Percentiles rank a stretch among this genome's conserved stretches.
Evolutionary conservation across 192 early-diverging fungal species (phyloP).

Genomic region (Rhizophlyctis rosea): DNA sequence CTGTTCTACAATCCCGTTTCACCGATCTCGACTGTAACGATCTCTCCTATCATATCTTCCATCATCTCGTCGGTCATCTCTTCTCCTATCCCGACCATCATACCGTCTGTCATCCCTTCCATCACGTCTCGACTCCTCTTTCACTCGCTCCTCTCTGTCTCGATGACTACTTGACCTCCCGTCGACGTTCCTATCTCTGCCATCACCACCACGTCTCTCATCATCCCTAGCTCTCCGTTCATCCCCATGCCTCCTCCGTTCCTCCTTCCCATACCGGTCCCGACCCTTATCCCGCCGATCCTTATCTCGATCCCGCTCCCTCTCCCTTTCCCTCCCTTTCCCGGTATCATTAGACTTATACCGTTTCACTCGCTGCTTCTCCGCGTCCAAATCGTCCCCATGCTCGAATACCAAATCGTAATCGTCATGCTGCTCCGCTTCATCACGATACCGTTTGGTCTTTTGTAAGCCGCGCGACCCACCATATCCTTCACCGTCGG

Average conservation of each 20-base stretch:
- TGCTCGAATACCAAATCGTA: slow-evolving; percentile 51
- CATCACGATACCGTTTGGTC: slow-evolving; percentile 32
- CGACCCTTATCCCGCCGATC: not conserved
- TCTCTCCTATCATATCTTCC: not conserved
- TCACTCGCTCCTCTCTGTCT: slow-evolving; percentile 2
- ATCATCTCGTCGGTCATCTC: not conserved
- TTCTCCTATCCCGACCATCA: not conserved
- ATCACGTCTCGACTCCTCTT: not conserved
- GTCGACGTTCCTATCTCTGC: not conserved
- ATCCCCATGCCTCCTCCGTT: not conserved
- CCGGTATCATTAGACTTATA: not conserved
- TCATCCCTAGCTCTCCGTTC: slow-evolving; percentile 2
- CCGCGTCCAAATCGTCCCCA: slow-evolving; percentile 33
- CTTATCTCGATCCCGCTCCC: not conserved
- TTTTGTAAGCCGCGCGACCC: slow-evolving; percentile 29
- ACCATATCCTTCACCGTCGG: slow-evolving; percentile 29
- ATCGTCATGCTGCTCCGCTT: slow-evolving; percentile 14
- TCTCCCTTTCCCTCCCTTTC: slow-evolving; percentile 5
- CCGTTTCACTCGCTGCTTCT: slow-evolving; percentile 23
- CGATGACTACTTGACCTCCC: not conserved
- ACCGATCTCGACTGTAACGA: not conserved
- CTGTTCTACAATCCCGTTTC: not conserved
- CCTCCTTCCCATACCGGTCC: slow-evolving; percentile 4
- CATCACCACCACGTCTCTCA: not conserved
- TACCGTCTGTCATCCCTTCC: slow-evolving; percentile 7